Conservation (phyloP, 2,329 filamentous ascomycete genomes). For the Cladosporium sp. region DNA sequence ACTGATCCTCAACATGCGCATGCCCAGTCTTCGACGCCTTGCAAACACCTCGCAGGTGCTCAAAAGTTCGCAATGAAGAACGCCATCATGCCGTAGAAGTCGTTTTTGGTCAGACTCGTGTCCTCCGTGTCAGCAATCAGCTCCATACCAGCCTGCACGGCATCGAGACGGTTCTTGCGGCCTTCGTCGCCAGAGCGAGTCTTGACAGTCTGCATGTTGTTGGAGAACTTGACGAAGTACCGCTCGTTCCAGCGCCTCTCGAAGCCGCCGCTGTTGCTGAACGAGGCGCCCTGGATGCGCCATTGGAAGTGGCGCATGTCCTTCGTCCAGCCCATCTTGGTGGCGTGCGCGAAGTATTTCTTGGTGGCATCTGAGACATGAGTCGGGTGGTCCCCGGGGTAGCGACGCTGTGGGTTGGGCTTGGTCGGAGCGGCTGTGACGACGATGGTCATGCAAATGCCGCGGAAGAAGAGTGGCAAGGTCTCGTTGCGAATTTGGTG, state of each 20-base stretch:
- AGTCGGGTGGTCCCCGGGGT: not conserved
- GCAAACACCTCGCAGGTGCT: not conserved
- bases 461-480: slow-evolving; percentile 6
- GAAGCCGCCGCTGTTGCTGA: not conserved
- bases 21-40: too few species aligned
- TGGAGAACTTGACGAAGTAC: not conserved
- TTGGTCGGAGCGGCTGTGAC: not conserved
- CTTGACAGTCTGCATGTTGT: not conserved
- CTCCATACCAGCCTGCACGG: not conserved
- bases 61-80: not conserved
- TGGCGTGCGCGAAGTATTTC: not conserved
- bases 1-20: too few species aligned
- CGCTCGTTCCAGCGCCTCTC: not conserved
- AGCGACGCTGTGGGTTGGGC: not conserved
- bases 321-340: not conserved
- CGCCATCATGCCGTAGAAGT: not conserved
- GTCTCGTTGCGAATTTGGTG: not conserved
- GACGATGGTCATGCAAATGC: not conserved
- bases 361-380: not conserved
- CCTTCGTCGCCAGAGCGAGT: not conserved
- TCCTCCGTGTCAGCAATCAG: not conserved
- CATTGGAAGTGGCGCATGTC: not conserved
- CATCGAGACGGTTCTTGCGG: not conserved
- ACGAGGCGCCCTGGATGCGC: not conserved
- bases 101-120: not conserved